phyloP scores from a whole-genome alignment of 768 basidiomycete species.

The Amanita muscaria region DNA sequence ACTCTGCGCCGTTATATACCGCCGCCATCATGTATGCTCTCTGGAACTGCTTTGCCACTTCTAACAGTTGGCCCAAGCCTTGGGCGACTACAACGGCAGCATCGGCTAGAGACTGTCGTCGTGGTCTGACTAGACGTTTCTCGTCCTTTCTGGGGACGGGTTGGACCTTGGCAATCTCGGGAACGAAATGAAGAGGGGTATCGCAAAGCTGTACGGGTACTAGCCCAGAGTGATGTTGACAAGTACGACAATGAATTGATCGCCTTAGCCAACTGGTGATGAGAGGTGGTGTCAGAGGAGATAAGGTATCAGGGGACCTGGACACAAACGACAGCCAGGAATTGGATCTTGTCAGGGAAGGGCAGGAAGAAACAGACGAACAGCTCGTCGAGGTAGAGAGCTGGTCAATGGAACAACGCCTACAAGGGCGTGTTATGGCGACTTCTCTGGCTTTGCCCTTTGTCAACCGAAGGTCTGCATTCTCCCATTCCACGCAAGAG shows the following conservation, averaged over 20 bases:
- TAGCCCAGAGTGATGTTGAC: background rate
- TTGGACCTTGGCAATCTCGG: background rate
- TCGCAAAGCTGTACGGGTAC: background rate
- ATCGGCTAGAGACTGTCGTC: background rate
- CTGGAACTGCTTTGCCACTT: slow-evolving; percentile 49
- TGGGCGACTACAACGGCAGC: background rate
- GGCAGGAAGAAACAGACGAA: slow-evolving; percentile 7
- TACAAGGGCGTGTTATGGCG: slow-evolving; percentile 10
- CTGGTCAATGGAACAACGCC: slow-evolving; percentile 17
- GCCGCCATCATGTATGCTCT: slow-evolving; percentile 48
- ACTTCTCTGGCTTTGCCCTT: slow-evolving; percentile 28
- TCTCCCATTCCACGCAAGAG: slow-evolving; percentile 32
- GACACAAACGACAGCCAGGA: slow-evolving; percentile 10
- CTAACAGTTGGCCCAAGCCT: slow-evolving; percentile 18
- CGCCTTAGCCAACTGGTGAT: slow-evolving; percentile 1
- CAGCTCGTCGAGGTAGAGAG: slow-evolving; percentile 14
- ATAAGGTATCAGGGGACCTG: slow-evolving; percentile 13
- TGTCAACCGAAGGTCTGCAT: slow-evolving; percentile 25
- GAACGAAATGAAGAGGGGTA: background rate
- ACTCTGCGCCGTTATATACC: slow-evolving; percentile 31
- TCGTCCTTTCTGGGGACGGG: background rate
- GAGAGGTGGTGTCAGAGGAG: slow-evolving; percentile 16
- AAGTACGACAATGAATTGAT: background rate
- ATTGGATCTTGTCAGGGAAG: slow-evolving; percentile 4
- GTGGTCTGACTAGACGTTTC: background rate